These are phyloP conservation scores for Tetragonia tetragonoides DNA, from an alignment of 148 eudicot species.

Conservation along the genomic window DNA sequence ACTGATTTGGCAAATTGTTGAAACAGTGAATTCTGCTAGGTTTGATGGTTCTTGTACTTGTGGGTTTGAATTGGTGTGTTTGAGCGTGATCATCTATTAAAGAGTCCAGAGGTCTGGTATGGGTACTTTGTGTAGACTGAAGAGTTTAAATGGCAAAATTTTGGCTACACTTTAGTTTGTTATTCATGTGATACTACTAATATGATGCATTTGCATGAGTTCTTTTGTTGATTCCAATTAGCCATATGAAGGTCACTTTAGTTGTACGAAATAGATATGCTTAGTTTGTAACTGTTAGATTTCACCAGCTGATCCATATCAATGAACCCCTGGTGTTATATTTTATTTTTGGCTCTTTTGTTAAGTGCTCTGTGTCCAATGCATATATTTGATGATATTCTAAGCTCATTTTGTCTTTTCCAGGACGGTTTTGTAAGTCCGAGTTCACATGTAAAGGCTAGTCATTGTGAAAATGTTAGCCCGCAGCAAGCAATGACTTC, in stretches of 20 bases:
- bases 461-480: slow-evolving; percentile 36
- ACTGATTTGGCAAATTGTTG: not conserved
- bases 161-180: slow-evolving; percentile 7
- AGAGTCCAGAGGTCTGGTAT: not conserved
- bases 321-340: not conserved
- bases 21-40: not conserved
- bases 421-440: slow-evolving; percentile 53
- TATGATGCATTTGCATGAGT: not conserved
- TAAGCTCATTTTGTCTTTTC: slow-evolving; percentile 21
- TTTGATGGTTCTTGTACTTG: too few relatives aligned
- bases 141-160: not conserved
- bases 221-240: not conserved
- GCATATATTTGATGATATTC: not conserved
- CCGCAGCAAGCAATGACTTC: slow-evolving; percentile 49
- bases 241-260: not conserved
- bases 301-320: not conserved
- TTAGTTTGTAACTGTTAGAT: not conserved
- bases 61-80: not conserved
- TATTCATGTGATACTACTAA: not conserved
- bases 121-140: not conserved
- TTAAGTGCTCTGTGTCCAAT: not conserved
- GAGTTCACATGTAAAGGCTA: slow-evolving; percentile 40
- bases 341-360: not conserved
- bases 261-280: not conserved
- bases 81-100: not conserved